A percentile compares a stretch with the other conserved stretches of the same genome.
Conservation (phyloP, 2,329 filamentous ascomycete species). For the Sporothrix schenckii region DNA sequence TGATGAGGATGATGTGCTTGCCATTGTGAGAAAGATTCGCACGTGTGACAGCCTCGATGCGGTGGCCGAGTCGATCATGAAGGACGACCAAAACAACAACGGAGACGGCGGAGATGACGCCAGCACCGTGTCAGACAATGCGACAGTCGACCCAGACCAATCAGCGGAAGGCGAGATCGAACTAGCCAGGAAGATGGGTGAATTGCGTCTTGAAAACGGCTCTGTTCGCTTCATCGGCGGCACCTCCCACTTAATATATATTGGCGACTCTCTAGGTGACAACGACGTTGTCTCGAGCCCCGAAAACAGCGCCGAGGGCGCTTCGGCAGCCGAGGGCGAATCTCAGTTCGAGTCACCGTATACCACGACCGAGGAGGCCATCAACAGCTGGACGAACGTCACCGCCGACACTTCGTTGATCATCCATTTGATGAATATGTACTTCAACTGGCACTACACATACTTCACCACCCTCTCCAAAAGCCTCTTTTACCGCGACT, state of each 20-base stretch:
- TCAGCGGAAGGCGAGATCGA: constrained; percentile 69
- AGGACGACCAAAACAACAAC: constrained; percentile 42
- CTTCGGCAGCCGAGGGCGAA: constrained; percentile 46
- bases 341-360: constrained; percentile 49
- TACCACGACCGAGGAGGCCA: constrained; percentile 62
- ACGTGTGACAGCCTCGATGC: constrained; percentile 72
- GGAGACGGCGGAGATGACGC: constrained; percentile 41
- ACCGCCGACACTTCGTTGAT: constrained; percentile 78
- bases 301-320: not conserved
- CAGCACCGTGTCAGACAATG: constrained; percentile 48
- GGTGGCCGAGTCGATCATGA: constrained; percentile 58
- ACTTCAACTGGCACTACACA: constrained; percentile 96
- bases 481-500: constrained; percentile 83
- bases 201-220: constrained; percentile 83
- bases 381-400: constrained; percentile 85
- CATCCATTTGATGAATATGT: constrained; percentile 90
- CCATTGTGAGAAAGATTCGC: constrained; percentile 81
- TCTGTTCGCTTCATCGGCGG: constrained; percentile 90
- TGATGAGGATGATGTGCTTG: constrained; percentile 80
- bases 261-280: constrained; percentile 56
- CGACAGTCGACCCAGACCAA: constrained; percentile 41
- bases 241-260: constrained; percentile 88
- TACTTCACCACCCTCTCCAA: constrained; percentile 93
- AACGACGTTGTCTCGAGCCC: not conserved
- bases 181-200: constrained; percentile 89